Evolutionary conservation across 225 moss, liverwort and hornwort species (phyloP).

Genomic region (Ulota crispa): DNA sequence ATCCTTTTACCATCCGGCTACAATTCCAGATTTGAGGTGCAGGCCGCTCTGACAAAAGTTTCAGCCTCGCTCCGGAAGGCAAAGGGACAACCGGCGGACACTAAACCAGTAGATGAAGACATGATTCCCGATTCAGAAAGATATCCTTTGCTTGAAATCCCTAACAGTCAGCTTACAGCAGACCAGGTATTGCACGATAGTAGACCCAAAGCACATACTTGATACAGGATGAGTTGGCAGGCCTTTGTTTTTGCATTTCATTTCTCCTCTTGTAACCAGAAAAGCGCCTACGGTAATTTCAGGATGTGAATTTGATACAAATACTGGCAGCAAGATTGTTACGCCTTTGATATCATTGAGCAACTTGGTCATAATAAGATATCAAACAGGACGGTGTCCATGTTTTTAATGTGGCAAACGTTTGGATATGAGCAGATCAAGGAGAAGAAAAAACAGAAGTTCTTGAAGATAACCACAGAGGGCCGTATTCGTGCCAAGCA

Average conservation of each 20-base stretch:
- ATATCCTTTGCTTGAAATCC: conserved; percentile 89
- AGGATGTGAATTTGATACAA: neutral
- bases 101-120: conserved; percentile 72
- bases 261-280: neutral
- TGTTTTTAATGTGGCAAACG: conserved; percentile 14
- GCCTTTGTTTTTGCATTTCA: neutral
- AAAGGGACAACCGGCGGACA: conserved; percentile 77
- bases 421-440: conserved; percentile 62
- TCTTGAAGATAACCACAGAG: conserved; percentile 90
- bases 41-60: conserved; percentile 71
- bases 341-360: conserved; percentile 8
- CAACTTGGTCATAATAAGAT: neutral
- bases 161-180: conserved; percentile 79
- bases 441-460: conserved; percentile 88
- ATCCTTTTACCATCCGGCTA: conserved; percentile 81
- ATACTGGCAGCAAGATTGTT: too few species aligned
- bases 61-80: conserved; percentile 71
- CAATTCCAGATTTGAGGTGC: conserved; percentile 75
- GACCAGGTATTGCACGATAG: conserved; percentile 59
- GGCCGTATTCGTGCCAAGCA: conserved; percentile 92
- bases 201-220: neutral
- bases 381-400: neutral
- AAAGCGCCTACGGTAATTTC: neutral
- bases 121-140: conserved; percentile 61
- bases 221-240: neutral